These are phyloP conservation scores for Pichia norvegensis DNA, from an alignment of 1,139 yeast genomes.

Conservation along the genomic window DNA sequence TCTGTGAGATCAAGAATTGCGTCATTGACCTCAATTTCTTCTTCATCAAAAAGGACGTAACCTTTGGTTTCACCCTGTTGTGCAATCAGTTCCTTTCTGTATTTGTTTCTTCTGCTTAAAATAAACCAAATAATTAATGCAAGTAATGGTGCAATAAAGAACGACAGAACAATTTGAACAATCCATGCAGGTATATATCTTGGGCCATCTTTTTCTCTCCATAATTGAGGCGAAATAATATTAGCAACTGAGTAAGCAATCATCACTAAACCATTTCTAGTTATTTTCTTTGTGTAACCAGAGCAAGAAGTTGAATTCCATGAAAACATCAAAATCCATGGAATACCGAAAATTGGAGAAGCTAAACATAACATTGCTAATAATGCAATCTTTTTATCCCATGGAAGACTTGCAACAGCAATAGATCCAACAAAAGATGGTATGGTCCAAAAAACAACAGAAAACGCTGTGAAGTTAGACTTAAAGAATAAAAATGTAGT, in stretches of 20 bases:
- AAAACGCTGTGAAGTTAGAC: conserved; percentile 29
- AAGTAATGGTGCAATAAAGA: conserved; percentile 34
- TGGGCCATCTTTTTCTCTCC: conserved; percentile 36
- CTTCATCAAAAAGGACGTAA: conserved; percentile 27
- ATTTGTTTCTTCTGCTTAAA: conserved; percentile 32
- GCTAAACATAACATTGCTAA: conserved; percentile 37
- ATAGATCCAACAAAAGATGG: conserved; percentile 41
- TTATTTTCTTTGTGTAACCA: conserved; percentile 36
- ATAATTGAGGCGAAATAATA: conserved; percentile 40
- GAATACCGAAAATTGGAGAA: conserved; percentile 34
- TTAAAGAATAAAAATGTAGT: conserved; percentile 17
- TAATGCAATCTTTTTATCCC: conserved; percentile 36
- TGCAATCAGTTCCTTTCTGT: conserved; percentile 24
- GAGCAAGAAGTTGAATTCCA: conserved; percentile 32
- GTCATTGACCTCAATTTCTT: conserved; percentile 30
- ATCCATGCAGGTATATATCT: conserved; percentile 44
- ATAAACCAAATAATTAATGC: conserved; percentile 34
- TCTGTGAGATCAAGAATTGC: conserved; percentile 42
- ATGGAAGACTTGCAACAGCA: conserved; percentile 36
- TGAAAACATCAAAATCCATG: conserved; percentile 37
- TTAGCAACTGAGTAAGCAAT: conserved; percentile 35
- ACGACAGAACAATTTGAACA: conserved; percentile 44
- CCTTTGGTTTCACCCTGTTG: conserved; percentile 16
- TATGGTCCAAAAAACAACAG: conserved; percentile 34
- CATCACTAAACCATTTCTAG: conserved; percentile 36